Percentiles rank a stretch among this genome's conserved stretches.
These are phyloP conservation scores for Cucumis melo DNA, from an alignment of 306 rosid genomes.

Conservation along the genomic window DNA sequence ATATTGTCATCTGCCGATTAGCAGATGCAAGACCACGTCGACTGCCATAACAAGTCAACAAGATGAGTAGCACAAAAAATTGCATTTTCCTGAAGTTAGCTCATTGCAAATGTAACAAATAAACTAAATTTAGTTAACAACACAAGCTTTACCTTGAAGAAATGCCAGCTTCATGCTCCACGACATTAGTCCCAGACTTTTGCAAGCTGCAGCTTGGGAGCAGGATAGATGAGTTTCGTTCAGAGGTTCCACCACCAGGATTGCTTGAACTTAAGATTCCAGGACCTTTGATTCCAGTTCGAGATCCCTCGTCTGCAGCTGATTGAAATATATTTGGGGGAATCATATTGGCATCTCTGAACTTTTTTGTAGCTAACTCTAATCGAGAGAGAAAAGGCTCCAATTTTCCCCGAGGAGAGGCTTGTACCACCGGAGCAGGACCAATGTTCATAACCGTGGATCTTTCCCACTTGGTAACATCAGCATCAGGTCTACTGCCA, in stretches of 20 bases:
- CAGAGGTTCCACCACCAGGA: slow-evolving; percentile 32
- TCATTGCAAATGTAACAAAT: neutral
- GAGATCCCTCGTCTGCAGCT: slow-evolving; percentile 95
- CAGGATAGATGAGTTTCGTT: slow-evolving; percentile 41
- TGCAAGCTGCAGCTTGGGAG: slow-evolving; percentile 48
- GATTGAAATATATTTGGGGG: slow-evolving; percentile 76
- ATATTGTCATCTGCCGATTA: slow-evolving; percentile 89
- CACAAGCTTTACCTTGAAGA: slow-evolving; percentile 35
- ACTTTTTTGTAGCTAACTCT: slow-evolving; percentile 42
- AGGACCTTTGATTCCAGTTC: slow-evolving; percentile 89
- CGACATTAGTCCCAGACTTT: slow-evolving; percentile 31
- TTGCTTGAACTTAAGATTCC: slow-evolving; percentile 63
- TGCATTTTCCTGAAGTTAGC: neutral
- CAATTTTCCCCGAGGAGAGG: slow-evolving; percentile 44
- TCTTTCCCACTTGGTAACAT: slow-evolving; percentile 14
- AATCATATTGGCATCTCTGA: slow-evolving; percentile 51
- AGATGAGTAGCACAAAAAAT: neutral
- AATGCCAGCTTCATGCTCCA: slow-evolving; percentile 48
- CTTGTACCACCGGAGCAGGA: slow-evolving; percentile 44
- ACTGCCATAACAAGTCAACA: slow-evolving; percentile 31
- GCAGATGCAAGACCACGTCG: slow-evolving; percentile 48
- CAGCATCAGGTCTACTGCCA: slow-evolving; percentile 13
- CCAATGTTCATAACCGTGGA: slow-evolving; percentile 52
- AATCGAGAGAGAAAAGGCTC: slow-evolving; percentile 27
- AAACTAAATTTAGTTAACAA: neutral